These are phyloP conservation scores for Capillidium rhysosporum DNA, from an alignment of 371 early-diverging fungal genomes.

Conservation along the genomic window DNA sequence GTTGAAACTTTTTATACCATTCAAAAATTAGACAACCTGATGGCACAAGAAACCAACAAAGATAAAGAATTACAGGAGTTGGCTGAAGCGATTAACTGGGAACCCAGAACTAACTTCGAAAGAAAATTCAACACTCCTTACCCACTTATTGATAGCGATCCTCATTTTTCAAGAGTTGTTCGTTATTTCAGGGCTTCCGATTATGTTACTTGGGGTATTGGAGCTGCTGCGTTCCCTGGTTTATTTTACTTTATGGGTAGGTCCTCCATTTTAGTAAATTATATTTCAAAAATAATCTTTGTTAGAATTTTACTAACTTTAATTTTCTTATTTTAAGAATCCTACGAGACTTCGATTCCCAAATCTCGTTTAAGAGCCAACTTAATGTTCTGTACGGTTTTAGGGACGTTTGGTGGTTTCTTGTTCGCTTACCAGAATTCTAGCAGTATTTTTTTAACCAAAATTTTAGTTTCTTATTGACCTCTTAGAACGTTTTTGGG, in stretches of 20 bases:
- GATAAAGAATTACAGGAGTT: background rate
- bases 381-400: slow-evolving; percentile 13
- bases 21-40: no score
- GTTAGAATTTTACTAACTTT: no score
- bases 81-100: background rate
- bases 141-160: slow-evolving; percentile 50
- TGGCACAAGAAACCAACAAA: no score
- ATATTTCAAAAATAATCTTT: background rate
- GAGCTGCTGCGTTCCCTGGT: slow-evolving; percentile 53
- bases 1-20: no score
- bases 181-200: slow-evolving; percentile 76
- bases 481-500: slow-evolving; percentile 74
- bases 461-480: background rate
- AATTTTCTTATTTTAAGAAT: background rate
- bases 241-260: slow-evolving; percentile 52
- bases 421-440: slow-evolving; percentile 39
- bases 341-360: background rate
- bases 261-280: slow-evolving; percentile 5
- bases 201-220: slow-evolving; percentile 40
- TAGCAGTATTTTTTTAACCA: slow-evolving; percentile 21
- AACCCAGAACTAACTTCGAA: background rate
- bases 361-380: background rate
- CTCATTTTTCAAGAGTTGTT: slow-evolving; percentile 64
- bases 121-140: slow-evolving; percentile 20
- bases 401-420: slow-evolving; percentile 47